Evolutionary conservation across 805 yeast species (phyloP), one percentile per base, ranked within the genome.

Genomic region (Ogataea methylovora): DNA sequence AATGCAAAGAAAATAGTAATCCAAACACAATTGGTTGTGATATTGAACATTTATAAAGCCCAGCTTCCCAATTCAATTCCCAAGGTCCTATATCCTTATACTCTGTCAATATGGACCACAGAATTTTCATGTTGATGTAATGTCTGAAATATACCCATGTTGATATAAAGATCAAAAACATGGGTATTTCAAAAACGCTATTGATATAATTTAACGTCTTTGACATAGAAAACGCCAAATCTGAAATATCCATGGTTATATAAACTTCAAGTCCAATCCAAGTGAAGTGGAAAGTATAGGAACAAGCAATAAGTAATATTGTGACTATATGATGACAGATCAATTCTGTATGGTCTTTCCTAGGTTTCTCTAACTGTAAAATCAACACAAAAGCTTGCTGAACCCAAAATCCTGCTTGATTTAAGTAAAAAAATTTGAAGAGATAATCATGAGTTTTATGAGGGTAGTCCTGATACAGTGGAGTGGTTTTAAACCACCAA

Each of bases 351-450:
- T 78, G 88, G 57, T 92, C 99, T 60, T 87, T 88, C 58, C 99
- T 74, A 38, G 96, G 97, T 57, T 85, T 85, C 60, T 92, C 99
- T 40, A 92, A 69, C 58, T 83, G 95, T 43, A 92, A 67, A 29
- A 76, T 62, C 43, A 92, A 67, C 22, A 92, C 83, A 27, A 84
- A 76, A 1, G 94, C 79, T 62, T 92, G 98, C 64, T 92, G 99
- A 16, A 86, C 79, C 99, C 99, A 92, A 60, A 86, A 92, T 5
- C 97, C 83, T 5, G 97, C 97, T 63, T 92, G 97, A 27, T 84
- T 77, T 41, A 92, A 65, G 56, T 92, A 92, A 54, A 82, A 92
- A 11, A 76, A 57, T 63, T 92, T 92, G 65, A 83, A 82, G 37
- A 69, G 64, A 40, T 64, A 69, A 37, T 73, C 80, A 51, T 83